These are phyloP conservation scores for Quercus rubra DNA, from an alignment of 306 rosid species.

Conservation along the genomic window DNA sequence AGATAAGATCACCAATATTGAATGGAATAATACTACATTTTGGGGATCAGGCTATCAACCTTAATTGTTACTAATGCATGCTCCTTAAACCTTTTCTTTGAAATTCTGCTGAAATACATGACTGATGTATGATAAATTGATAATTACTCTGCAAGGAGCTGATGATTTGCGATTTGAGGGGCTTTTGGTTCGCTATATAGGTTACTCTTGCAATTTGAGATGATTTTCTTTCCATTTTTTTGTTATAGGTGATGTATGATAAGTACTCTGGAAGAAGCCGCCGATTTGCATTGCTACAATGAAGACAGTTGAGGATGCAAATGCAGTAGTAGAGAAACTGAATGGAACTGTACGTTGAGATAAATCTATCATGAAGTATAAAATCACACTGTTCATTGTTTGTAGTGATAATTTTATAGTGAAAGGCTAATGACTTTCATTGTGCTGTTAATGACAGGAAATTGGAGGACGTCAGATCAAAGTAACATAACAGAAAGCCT, in stretches of 20 bases:
- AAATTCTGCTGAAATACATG: not conserved
- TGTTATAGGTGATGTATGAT: slow-evolving; percentile 81
- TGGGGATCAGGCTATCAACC: not conserved
- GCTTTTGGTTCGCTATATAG: not conserved
- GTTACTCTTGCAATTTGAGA: not conserved
- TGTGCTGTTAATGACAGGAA: slow-evolving; percentile 48
- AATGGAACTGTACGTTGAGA: slow-evolving; percentile 74
- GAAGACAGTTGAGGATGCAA: slow-evolving; percentile 87
- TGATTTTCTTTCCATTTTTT: slow-evolving; percentile 12
- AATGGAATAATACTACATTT: not conserved
- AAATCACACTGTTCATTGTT: not conserved
- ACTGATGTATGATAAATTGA: not conserved
- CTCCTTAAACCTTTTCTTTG: not conserved
- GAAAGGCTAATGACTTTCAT: slow-evolving; percentile 10
- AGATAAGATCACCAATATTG: not conserved
- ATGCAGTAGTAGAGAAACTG: slow-evolving; percentile 68
- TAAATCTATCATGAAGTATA: not conserved
- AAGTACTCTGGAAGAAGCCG: slow-evolving; percentile 93
- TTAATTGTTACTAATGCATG: not conserved
- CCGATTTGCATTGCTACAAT: slow-evolving; percentile 77
- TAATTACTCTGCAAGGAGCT: not conserved
- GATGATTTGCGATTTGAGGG: not conserved
- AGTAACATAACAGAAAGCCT: slow-evolving; percentile 86
- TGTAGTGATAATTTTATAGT: slow-evolving; percentile 2
- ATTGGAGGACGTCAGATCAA: slow-evolving; percentile 79